Percentiles rank a stretch among this genome's conserved stretches.
Conservation (phyloP, 2,329 filamentous ascomycete genomes). For the Botrytis tulipae region DNA sequence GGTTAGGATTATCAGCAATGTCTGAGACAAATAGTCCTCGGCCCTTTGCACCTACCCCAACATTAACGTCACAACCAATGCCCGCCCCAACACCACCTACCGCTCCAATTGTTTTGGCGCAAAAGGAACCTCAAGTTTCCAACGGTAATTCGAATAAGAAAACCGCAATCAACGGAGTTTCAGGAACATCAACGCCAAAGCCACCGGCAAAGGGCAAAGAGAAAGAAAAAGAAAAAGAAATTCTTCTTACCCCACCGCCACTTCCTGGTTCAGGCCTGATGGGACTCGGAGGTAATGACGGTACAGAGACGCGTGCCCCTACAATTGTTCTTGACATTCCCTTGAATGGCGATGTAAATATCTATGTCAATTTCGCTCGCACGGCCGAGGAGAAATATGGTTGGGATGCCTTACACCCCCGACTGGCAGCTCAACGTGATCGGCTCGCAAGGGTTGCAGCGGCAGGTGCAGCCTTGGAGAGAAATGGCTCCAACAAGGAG, state of each 20-base stretch:
- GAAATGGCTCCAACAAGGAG: conserved; percentile 65
- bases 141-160: conserved; percentile 36
- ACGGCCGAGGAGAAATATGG: conserved; percentile 93
- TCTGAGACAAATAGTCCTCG: conserved; percentile 15
- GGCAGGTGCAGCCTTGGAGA: conserved; percentile 80
- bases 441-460: conserved; percentile 85
- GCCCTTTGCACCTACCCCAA: conserved; percentile 7
- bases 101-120: conserved; percentile 11
- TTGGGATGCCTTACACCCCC: conserved; percentile 89
- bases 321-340: conserved; percentile 84
- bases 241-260: conserved; percentile 48
- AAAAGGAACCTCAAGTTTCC: neutral
- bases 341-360: conserved; percentile 73
- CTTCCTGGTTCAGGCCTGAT: conserved; percentile 62
- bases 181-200: conserved; percentile 51
- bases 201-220: conserved; percentile 52
- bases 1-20: conserved; percentile 30
- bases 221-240: conserved; percentile 26
- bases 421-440: conserved; percentile 83
- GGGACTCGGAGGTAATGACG: conserved; percentile 54
- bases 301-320: conserved; percentile 60
- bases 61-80: conserved; percentile 14
- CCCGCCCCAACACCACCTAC: conserved; percentile 9
- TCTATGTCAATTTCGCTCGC: conserved; percentile 92
- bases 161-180: conserved; percentile 46